Evolutionary conservation across 345 rosid genomes (phyloP).

Genomic region (Syzygium aqueum): DNA sequence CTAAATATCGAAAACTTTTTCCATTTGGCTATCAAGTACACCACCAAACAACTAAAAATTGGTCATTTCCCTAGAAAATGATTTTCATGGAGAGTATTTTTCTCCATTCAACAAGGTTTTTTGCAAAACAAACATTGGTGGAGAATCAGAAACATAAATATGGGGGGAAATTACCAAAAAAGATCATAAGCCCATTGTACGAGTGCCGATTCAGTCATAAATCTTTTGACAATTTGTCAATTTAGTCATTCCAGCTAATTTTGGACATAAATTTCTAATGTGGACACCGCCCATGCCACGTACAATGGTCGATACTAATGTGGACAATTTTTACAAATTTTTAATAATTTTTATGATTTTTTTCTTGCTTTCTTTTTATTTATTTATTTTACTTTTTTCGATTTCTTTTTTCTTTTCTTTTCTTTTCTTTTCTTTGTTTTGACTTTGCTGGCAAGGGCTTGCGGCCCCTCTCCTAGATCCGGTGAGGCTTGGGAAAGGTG

Average conservation of each 20-base stretch:
- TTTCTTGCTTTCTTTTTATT: too few species aligned
- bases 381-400: too few species aligned
- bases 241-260: background rate
- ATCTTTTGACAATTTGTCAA: fast-evolving
- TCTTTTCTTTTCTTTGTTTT: too few species aligned
- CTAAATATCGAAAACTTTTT: background rate
- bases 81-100: background rate
- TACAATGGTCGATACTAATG: fast-evolving
- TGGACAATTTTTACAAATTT: background rate
- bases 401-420: too few species aligned
- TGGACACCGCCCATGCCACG: fast-evolving
- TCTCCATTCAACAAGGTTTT: background rate
- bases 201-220: background rate
- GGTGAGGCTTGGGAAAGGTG: background rate
- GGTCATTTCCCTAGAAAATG: background rate
- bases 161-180: background rate
- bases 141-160: background rate
- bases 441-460: background rate
- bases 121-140: background rate
- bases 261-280: fast-evolving
- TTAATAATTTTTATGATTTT: background rate
- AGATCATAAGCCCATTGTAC: fast-evolving
- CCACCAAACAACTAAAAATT: background rate
- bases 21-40: background rate
- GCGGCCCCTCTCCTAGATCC: background rate